These are phyloP conservation scores for Rhodotorula mucilaginosa DNA, from an alignment of 1,284 basidiomycete species.

Conservation along the genomic window DNA sequence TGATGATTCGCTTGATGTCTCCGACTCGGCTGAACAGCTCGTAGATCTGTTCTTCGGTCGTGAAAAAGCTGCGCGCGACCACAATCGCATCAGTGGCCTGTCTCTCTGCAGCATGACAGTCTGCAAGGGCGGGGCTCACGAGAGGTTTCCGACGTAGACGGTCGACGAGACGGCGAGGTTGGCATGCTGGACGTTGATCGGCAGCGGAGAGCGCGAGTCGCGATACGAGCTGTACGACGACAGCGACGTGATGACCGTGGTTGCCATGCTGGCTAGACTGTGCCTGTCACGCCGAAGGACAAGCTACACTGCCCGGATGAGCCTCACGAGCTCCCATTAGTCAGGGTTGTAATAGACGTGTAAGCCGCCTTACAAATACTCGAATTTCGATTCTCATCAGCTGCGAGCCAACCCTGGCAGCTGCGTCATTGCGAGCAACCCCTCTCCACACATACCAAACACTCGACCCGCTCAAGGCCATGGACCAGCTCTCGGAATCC, in stretches of 20 bases:
- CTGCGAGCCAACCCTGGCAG: no score
- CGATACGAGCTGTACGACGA: slow-evolving; percentile 47
- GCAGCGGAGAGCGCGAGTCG: slow-evolving; percentile 48
- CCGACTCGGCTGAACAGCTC: slow-evolving; percentile 93
- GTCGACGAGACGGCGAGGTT: slow-evolving; percentile 55
- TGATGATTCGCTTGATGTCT: slow-evolving; percentile 95
- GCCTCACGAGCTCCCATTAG: no score
- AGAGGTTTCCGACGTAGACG: slow-evolving; percentile 79
- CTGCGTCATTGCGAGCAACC: no score
- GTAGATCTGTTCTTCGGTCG: slow-evolving; percentile 99
- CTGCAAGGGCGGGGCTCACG: slow-evolving; percentile 53
- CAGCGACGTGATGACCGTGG: slow-evolving; percentile 30
- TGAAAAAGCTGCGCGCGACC: slow-evolving; percentile 48
- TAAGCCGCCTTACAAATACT: no score
- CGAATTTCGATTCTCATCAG: no score
- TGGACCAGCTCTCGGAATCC: neutral
- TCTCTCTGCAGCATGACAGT: neutral
- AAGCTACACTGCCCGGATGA: no score
- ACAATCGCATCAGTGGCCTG: slow-evolving; percentile 45
- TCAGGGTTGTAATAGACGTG: no score
- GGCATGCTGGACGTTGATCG: slow-evolving; percentile 51
- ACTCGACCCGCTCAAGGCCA: neutral
- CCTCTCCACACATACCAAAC: no score
- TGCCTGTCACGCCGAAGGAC: no score
- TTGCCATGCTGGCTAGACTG: slow-evolving; percentile 15